phyloP scores from a whole-genome alignment of 2,329 filamentous ascomycete species.

The Pezicula radicicola region DNA sequence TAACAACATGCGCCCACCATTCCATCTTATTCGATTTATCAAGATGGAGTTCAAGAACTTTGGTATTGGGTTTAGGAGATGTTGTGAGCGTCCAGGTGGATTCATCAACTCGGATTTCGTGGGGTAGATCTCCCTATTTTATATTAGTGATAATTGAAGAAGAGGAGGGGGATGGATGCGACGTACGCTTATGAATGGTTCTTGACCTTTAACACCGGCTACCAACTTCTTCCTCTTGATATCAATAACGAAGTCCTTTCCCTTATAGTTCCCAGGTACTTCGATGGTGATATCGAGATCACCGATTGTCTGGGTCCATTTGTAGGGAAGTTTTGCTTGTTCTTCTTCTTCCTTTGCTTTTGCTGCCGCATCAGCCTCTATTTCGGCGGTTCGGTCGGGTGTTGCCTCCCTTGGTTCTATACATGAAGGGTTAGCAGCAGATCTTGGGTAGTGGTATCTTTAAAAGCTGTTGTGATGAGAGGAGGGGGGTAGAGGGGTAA shows the following conservation, averaged over 20 bases:
- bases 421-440: background rate
- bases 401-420: too few species aligned
- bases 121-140: constrained; percentile 77
- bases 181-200: constrained; percentile 75
- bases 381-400: too few species aligned
- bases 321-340: constrained; percentile 90
- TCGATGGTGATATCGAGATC: constrained; percentile 79
- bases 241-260: constrained; percentile 76
- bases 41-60: constrained; percentile 83
- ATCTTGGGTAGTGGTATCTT: background rate
- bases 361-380: constrained; percentile 50
- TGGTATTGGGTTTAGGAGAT: constrained; percentile 49
- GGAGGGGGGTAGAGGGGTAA: background rate
- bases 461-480: background rate
- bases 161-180: constrained; percentile 2
- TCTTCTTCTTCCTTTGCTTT: constrained; percentile 76
- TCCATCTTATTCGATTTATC: constrained; percentile 97
- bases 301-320: constrained; percentile 91
- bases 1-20: constrained; percentile 96
- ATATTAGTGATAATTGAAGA: constrained; percentile 4
- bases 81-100: constrained; percentile 90
- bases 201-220: constrained; percentile 84
- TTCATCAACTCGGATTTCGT: constrained; percentile 78
- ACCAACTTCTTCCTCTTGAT: constrained; percentile 76
- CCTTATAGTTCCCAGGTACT: constrained; percentile 81